Base-by-base conservation (phyloP, 2,329 filamentous ascomycete species). In the Chaetomium sp. region DNA sequence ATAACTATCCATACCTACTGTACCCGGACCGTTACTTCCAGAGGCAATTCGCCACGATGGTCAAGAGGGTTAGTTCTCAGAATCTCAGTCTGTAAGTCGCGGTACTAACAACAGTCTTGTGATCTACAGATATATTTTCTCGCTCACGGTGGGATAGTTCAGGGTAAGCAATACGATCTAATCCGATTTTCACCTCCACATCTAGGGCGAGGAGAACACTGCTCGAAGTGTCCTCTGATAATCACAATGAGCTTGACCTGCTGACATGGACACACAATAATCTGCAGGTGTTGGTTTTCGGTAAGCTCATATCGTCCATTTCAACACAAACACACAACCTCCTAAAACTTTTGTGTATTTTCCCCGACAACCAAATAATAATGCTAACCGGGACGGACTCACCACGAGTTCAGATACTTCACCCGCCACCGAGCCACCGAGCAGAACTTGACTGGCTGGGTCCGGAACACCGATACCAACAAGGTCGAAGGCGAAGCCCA, bases 401-500 rank as follows among this genome's bases (percentile, higher is more conserved):
- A 40, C 8, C 37, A 9, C 9, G 37, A 40, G 8, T 40, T 14
- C 41, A 81, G 79, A 12, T 79, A 79, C 64, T 85, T 82, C 63
- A 76, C 82, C 1, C 73, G 73, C 38, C 77, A 76, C 61, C 76
- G 73, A 55, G 82, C 82, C 0, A 67, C 64, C 0, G 72, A 79
- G 37, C 72, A 77, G 44, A 71, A 71, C 5, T 57, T 86, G 5
- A 83, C 80, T 0, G 82, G 82, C 19, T 86, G 82, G 82, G 83
- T 82, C 53, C 72, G 78, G 38, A 86, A 86, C 65, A 81, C 79
- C 0, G 64, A 72, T 1, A 74, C 80, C 56, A 76, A 79, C 60
- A 83, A 82, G 71, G 91, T 97, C 47, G 84, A 89, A 67, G 92
- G 92, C 33, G 91, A 96, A 72, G 91, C 86, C 5, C 92, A 97